A percentile compares a stretch with the other conserved stretches of the same genome.
Conservation (phyloP, 2,329 filamentous ascomycete species). For the Hypocrella siamensis region DNA sequence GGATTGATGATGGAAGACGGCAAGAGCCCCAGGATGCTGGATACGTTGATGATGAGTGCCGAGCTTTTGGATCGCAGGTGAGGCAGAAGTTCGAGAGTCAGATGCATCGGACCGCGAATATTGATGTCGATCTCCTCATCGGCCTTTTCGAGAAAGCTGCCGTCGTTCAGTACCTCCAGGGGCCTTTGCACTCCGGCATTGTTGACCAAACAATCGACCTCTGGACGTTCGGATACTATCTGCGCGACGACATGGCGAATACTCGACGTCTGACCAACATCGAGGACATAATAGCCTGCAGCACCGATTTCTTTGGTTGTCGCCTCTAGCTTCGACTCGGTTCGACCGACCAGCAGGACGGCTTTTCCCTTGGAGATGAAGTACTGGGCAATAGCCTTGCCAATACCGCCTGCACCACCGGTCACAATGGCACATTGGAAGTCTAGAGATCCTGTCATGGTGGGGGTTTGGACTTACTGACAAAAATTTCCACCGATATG, state of each 20-base stretch:
- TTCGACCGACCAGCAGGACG: slow-evolving; percentile 36
- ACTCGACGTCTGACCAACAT: slow-evolving; percentile 27
- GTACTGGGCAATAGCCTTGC: slow-evolving; percentile 29
- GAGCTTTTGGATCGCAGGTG: neutral
- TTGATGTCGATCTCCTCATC: slow-evolving; percentile 44
- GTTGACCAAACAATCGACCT: slow-evolving; percentile 41
- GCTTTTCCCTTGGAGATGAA: slow-evolving; percentile 29
- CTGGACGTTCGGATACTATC: slow-evolving; percentile 28
- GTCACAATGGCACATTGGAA: slow-evolving; percentile 32
- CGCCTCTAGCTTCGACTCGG: slow-evolving; percentile 32
- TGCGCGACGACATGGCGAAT: slow-evolving; percentile 28
- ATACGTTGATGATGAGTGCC: slow-evolving; percentile 15
- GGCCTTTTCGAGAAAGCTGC: slow-evolving; percentile 30
- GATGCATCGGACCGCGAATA: slow-evolving; percentile 40
- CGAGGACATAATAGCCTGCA: slow-evolving; percentile 33
- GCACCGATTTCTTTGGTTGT: slow-evolving; percentile 27
- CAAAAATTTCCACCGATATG: no score
- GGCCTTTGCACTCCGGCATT: slow-evolving; percentile 43
- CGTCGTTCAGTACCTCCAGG: slow-evolving; percentile 21
- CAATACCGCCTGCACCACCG: slow-evolving; percentile 35
- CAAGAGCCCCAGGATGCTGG: slow-evolving; percentile 34
- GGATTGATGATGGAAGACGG: slow-evolving; percentile 38
- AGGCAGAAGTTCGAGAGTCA: slow-evolving; percentile 13
- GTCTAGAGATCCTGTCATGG: slow-evolving; percentile 7
- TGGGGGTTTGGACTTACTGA: no score